Evolutionary conservation across 2,329 filamentous ascomycete species (phyloP), one percentile per base, ranked within the genome.

Genomic region (Ascochyta fabae): DNA sequence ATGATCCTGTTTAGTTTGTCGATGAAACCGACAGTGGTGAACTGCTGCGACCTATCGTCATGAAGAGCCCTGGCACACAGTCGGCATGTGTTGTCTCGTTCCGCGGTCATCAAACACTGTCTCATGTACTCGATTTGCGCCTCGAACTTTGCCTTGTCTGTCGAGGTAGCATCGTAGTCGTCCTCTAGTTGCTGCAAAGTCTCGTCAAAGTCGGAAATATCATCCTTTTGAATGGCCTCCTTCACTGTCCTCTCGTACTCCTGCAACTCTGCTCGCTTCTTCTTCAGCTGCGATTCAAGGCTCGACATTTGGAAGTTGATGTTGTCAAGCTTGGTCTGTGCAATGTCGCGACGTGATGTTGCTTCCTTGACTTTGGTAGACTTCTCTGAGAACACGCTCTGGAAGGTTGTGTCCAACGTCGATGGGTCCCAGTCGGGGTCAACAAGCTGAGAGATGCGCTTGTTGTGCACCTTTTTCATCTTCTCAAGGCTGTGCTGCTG

Each of bases 401-500:
- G 87, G 61, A 90, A 96, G 23, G 87, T 83, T 35, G 80, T 71
- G 40, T 96, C 92, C 10, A 98, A 73, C 0, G 83, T 88, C 13
- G 86, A 81, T 4, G 88, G 80, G 23, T 86, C 79, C 92, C 92
- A 97, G 0, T 83, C 80, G 6, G 73, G 60, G 24, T 87, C 86
- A 29, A 98, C 65, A 10, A 91, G 74, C 6, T 81, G 78, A 12
- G 84, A 81, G 22, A 99, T 81, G 62, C 89, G 89, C 31, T 88
- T 81, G 46, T 83, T 84, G 80, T 96, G 91, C 0, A 91, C 91
- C 43, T 81, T 86, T 59, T 81, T 85, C 78, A 97, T 86, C 0
- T 91, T 95, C 8, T 92, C 84, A 2, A 98, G 80, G 58, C 89
- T 90, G 31, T 86, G 84, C 72, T 90, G 85, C 51, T 88, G 86